These are phyloP conservation scores for Coprinopsis sp. DNA, from an alignment of 768 basidiomycete species.

Conservation along the genomic window DNA sequence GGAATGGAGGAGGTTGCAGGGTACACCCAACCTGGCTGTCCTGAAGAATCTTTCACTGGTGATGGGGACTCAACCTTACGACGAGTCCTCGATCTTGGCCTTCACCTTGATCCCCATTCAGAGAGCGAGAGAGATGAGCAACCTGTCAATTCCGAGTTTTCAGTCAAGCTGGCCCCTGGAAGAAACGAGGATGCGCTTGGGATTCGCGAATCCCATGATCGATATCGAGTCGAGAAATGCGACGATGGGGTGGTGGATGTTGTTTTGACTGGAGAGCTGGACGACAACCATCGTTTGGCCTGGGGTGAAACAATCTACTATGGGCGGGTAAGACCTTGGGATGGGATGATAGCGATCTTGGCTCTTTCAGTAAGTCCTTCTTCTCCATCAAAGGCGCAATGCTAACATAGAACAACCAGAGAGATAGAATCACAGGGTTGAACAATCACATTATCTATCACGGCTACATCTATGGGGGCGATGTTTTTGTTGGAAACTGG, in stretches of 20 bases:
- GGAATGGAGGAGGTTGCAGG: conserved; percentile 9
- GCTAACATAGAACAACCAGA: too few species aligned
- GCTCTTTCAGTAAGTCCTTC: conserved; percentile 31
- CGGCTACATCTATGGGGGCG: conserved; percentile 63
- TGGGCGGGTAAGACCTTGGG: conserved; percentile 55
- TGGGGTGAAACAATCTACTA: conserved; percentile 46
- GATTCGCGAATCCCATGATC: neutral
- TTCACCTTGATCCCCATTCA: too few species aligned
- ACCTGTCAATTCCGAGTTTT: too few species aligned
- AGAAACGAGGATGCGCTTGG: too few species aligned
- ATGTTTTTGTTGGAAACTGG: conserved; percentile 73
- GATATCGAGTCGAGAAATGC: conserved; percentile 31
- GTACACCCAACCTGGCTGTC: too few species aligned
- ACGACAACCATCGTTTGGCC: conserved; percentile 40
- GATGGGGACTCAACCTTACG: too few species aligned
- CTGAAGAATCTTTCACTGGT: too few species aligned
- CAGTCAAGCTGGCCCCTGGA: too few species aligned
- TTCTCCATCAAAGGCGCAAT: too few species aligned
- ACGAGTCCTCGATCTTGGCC: too few species aligned
- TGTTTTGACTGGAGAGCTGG: conserved; percentile 58
- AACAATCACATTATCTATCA: conserved; percentile 44
- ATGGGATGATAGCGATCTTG: conserved; percentile 53
- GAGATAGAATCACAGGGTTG: neutral
- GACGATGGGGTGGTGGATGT: conserved; percentile 52
- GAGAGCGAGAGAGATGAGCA: too few species aligned